phyloP scores from a whole-genome alignment of 371 early-diverging fungal species.

The Umbelopsis sp. region DNA sequence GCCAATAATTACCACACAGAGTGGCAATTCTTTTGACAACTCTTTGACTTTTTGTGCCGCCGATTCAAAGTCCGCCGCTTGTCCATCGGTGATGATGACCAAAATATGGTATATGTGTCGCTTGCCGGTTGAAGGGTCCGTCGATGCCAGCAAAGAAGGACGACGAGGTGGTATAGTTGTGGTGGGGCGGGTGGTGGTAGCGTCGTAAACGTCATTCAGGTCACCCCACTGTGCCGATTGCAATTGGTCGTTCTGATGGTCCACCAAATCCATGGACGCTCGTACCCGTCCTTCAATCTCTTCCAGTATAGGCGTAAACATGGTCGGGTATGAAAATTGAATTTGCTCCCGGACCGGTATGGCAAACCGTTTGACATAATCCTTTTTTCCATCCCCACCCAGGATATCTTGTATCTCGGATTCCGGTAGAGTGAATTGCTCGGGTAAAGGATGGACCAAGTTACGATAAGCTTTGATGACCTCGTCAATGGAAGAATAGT shows the following conservation, averaged over 20 bases:
- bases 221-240: background rate
- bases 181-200: background rate
- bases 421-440: background rate
- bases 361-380: conserved; percentile 10
- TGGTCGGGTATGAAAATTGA: background rate
- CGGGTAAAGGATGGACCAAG: conserved; percentile 5
- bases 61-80: conserved; percentile 1
- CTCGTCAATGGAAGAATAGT: conserved; percentile 6
- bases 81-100: conserved; percentile 13
- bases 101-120: conserved; percentile 6
- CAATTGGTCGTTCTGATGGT: background rate
- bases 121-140: background rate
- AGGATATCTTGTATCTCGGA: conserved; percentile 9
- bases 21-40: background rate
- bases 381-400: conserved; percentile 5
- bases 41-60: conserved; percentile 8
- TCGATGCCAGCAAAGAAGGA: background rate
- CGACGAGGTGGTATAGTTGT: background rate
- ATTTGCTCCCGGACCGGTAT: background rate
- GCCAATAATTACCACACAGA: conserved; percentile 5
- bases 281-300: conserved; percentile 9
- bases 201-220: background rate
- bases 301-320: conserved; percentile 2
- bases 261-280: background rate
- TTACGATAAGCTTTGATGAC: conserved; percentile 11